Base-by-base conservation (phyloP, 2,329 filamentous ascomycete genomes). In the Neospermospora avenae region DNA sequence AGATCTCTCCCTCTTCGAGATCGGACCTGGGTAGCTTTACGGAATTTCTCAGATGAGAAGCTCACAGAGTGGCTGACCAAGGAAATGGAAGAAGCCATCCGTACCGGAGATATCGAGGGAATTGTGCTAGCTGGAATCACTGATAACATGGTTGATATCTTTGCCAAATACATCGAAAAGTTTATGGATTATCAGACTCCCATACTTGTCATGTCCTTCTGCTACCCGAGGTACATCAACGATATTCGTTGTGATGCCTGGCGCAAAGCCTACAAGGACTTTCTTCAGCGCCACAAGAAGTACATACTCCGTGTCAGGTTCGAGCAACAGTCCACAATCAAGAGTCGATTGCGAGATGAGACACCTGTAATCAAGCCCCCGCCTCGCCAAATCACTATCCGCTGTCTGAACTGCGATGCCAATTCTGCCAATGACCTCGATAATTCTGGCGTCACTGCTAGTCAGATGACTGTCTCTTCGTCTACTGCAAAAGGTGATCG, bases 141-240 rank as follows among this genome's bases (percentile, higher is more conserved):
- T 2, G 88, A 91, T 65, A 78, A 80, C 56, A 80, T 88, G 55
- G 85, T 93, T 60, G 88, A 92, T 70, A 84, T 95, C 18, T 83
- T 93, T 61, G 87, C 89, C 62, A 84, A 84, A 54, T 91, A 92
- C 73, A 82, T 95, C 48, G 81, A 87, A 67, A 88, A 88, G 66
- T 91, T 88, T 72, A 81, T 86, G 70, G 90, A 93, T 72, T 81
- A 90, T 24, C 91, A 96, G 75, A 92, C 90, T 1, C 88, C 90
- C 1, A 87, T 89, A 0, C 79, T 95, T 1, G 83, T 91, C 61
- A 83, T 90, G 59, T 88, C 88, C 13, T 86, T 89, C 72, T 89
- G 88, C 66, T 84, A 86, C 59, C 90, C 90, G 0, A 81, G 85
- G 8, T 93, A 91, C 73, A 86, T 93, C 65, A 84, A 89, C 73